Conservation (phyloP, 2,329 filamentous ascomycete species). For the Sclerotiophoma versabilis region DNA sequence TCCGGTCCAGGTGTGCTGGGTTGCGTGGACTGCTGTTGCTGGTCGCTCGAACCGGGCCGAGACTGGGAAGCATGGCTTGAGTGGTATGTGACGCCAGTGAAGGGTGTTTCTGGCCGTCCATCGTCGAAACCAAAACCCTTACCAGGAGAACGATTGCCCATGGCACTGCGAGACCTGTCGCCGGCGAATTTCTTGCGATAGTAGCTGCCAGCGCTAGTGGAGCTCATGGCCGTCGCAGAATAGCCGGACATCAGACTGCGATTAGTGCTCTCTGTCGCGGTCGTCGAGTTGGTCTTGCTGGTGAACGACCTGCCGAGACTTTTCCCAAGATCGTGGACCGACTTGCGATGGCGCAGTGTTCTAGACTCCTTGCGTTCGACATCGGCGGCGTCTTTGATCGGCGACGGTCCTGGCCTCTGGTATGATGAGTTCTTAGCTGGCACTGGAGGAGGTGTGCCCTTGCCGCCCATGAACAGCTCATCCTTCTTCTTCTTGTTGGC, state of each 20-base stretch:
- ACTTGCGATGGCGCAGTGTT: constrained; percentile 68
- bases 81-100: constrained; percentile 87
- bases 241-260: constrained; percentile 92
- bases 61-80: constrained; percentile 76
- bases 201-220: constrained; percentile 92
- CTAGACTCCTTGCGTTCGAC: constrained; percentile 41
- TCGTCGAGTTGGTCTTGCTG: constrained; percentile 82
- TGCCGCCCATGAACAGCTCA: constrained; percentile 59
- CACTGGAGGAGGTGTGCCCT: constrained; percentile 63
- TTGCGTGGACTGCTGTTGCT: constrained; percentile 39
- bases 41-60: constrained; percentile 59
- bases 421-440: constrained; percentile 64
- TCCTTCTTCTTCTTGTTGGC: constrained; percentile 44
- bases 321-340: constrained; percentile 77
- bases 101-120: constrained; percentile 59
- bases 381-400: constrained; percentile 34
- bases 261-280: constrained; percentile 73
- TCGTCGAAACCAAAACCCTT: constrained; percentile 51
- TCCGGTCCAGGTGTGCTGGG: constrained; percentile 68
- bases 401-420: constrained; percentile 51
- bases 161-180: constrained; percentile 67
- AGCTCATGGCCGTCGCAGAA: constrained; percentile 89
- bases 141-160: constrained; percentile 57
- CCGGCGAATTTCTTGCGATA: constrained; percentile 72
- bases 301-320: constrained; percentile 82